Evolutionary conservation across 2,329 filamentous ascomycete species (phyloP), one percentile per base, ranked within the genome.

Genomic region (Alternaria sp.): DNA sequence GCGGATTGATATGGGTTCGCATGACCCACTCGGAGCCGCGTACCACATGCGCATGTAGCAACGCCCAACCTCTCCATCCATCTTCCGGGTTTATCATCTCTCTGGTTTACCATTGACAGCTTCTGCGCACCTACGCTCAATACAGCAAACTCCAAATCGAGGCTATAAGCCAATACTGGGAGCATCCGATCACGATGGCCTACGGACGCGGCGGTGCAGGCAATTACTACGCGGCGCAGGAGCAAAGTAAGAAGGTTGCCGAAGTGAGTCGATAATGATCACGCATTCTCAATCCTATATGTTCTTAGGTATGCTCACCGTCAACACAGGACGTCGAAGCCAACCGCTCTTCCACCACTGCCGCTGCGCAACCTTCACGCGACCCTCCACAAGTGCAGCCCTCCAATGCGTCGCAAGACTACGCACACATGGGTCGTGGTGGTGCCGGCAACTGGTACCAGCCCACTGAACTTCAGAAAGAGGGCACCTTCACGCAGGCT

Each of bases 361-460:
- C 71, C 47, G 40, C 64, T 26, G 43, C 64, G 44, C 51, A 63
- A 17, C 8, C 60, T 12, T 26, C 61, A 49, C 46, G 62, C 17
- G 58, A 73, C 44, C 57, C 68, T 23, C 32, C 67, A 10, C 47
- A 65, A 19, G 46, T 62, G 49, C 64, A 66, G 26, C 61, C 70
- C 40, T 59, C 69, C 47, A 74, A 57, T 21, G 49, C 65, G n/a
- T 50, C 68, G 10, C 77, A 78, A 66, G 75, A 81, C 57, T 83
- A 83, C 67, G 80, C 81, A 6, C 80, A 83, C 65, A 80, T 74
- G 54, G 82, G 82, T 36, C 77, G 83, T 44, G 83, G 83, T 44
- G 83, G 83, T 43, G 79, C 80, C 5, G 83, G 83, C 4, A 84
- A 85, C 71, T 83, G 77, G 75, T 84, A 82, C 69, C 77, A 79